phyloP scores from a whole-genome alignment of 345 rosid species.

The Garcia nutans region DNA sequence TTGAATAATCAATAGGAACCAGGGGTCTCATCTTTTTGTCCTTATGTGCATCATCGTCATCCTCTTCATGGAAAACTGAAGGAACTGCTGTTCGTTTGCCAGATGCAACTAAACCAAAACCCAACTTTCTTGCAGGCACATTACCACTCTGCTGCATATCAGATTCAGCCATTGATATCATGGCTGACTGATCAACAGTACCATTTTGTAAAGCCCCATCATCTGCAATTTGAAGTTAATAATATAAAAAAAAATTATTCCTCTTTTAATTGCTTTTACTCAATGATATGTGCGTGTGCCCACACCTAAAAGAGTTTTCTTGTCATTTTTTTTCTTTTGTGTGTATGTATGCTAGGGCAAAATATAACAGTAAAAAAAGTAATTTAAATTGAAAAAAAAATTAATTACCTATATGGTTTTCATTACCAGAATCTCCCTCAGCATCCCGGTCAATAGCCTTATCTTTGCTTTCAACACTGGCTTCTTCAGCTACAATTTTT shows the following conservation, averaged over 20 bases:
- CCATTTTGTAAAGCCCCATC: conserved; percentile 60
- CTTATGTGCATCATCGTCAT: conserved; percentile 83
- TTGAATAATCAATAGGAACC: conserved; percentile 94
- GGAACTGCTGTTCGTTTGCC: conserved; percentile 89
- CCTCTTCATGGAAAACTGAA: conserved; percentile 92
- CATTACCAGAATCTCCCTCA: conserved; percentile 28
- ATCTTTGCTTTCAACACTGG: conserved; percentile 37
- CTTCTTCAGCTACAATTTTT: conserved; percentile 34
- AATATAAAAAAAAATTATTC: not conserved
- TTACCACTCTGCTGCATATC: conserved; percentile 48
- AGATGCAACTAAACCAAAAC: conserved; percentile 94
- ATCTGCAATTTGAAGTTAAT: conserved; percentile 26
- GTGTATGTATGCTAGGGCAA: no score
- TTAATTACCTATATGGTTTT: conserved; percentile 31
- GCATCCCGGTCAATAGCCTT: conserved; percentile 34
- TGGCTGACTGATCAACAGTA: conserved; percentile 45
- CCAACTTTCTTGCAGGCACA: conserved; percentile 74
- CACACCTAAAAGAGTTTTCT: no score
- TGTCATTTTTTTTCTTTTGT: no score
- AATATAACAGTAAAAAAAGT: not conserved
- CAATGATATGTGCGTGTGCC: not conserved
- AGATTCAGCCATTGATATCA: conserved; percentile 39
- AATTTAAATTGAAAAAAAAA: not conserved
- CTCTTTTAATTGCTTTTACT: not conserved
- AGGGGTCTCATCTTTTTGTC: conserved; percentile 91